Evolutionary conservation across 768 basidiomycete species (phyloP).

Genomic region (Rhodotorula graminis): DNA sequence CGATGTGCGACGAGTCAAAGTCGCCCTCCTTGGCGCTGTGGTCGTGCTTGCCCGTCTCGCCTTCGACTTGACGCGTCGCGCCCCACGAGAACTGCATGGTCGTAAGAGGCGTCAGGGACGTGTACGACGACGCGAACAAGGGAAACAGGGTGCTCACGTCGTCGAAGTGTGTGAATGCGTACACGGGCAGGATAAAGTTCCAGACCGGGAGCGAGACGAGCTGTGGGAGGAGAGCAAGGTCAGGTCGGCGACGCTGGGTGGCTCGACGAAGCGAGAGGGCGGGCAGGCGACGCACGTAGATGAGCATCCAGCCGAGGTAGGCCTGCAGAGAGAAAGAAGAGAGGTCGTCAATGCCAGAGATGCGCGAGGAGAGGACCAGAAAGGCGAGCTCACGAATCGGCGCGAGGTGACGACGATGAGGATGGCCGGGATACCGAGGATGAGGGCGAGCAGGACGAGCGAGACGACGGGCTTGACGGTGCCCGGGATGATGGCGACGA

Average conservation of each 20-base stretch:
- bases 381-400: conserved; percentile 32
- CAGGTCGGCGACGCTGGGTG: conserved; percentile 43
- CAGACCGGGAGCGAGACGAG: conserved; percentile 88
- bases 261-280: too few relatives aligned
- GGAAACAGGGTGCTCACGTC: conserved; percentile 57
- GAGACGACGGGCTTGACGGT: conserved; percentile 71
- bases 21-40: conserved; percentile 95
- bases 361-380: conserved; percentile 51
- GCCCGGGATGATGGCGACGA: conserved; percentile 77
- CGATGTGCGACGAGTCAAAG: conserved; percentile 92
- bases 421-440: conserved; percentile 91
- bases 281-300: conserved; percentile 74
- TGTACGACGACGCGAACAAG: neutral
- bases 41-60: conserved; percentile 58
- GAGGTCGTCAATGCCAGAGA: neutral
- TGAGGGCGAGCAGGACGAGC: conserved; percentile 83
- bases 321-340: conserved; percentile 38
- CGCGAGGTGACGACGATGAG: conserved; percentile 87
- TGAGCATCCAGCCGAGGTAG: conserved; percentile 75
- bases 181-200: conserved; percentile 92
- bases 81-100: conserved; percentile 67
- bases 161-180: conserved; percentile 91
- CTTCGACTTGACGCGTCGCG: conserved; percentile 75
- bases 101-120: neutral
- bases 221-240: conserved; percentile 50